Evolutionary conservation across 306 rosid species (phyloP).

Genomic region (Cucurbita argyrosperma): DNA sequence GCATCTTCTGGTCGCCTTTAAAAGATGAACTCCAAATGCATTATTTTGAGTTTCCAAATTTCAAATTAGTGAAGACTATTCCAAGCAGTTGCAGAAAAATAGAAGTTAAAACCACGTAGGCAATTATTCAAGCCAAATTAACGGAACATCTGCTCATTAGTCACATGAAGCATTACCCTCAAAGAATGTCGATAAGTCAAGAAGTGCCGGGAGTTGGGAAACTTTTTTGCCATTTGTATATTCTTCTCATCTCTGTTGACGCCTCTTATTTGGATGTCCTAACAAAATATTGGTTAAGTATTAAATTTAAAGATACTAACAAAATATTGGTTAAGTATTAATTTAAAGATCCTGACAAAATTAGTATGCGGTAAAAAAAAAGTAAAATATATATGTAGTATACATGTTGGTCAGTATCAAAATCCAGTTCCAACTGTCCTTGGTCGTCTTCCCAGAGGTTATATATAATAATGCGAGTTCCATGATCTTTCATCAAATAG

Average conservation of each 20-base stretch:
- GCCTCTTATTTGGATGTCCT: slow-evolving; percentile 95
- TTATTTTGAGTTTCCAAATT: neutral
- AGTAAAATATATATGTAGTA: slow-evolving; percentile 11
- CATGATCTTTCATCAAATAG: slow-evolving; percentile 44
- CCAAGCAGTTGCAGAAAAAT: neutral
- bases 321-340: neutral
- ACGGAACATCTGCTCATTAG: neutral
- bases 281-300: slow-evolving; percentile 8
- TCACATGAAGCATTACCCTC: slow-evolving; percentile 35
- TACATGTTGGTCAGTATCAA: slow-evolving; percentile 72
- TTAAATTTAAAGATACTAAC: slow-evolving; percentile 3
- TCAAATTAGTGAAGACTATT: neutral
- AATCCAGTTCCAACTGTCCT: slow-evolving; percentile 87
- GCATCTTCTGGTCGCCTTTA: neutral
- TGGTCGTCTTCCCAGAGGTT: slow-evolving; percentile 98
- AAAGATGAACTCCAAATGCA: neutral
- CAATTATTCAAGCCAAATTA: neutral
- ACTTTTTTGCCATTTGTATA: slow-evolving; percentile 73
- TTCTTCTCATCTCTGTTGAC: slow-evolving; percentile 89
- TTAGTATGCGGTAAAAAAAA: neutral
- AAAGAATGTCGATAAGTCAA: slow-evolving; percentile 86
- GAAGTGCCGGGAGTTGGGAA: slow-evolving; percentile 78
- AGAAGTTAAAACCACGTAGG: neutral
- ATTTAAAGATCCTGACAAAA: neutral
- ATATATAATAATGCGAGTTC: slow-evolving; percentile 81